Conservation (phyloP, 2,329 filamentous ascomycete genomes). For the Colletotrichum cordylinicola region DNA sequence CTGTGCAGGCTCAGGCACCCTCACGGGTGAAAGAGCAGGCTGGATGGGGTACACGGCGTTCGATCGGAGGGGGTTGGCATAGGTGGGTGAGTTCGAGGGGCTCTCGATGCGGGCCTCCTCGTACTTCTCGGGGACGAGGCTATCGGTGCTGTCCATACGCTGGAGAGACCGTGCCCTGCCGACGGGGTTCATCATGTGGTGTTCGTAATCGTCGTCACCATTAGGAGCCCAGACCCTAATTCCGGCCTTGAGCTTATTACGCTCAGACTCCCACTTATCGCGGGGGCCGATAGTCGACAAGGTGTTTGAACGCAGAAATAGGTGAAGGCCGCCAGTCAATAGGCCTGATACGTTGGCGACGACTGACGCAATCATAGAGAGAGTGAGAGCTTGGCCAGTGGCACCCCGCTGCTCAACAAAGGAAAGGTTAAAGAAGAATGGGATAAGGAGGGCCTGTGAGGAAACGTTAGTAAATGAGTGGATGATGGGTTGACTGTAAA, state of each 20-base stretch:
- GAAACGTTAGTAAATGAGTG: conserved; percentile 29
- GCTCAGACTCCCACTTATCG: conserved; percentile 53
- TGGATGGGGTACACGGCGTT: conserved; percentile 33
- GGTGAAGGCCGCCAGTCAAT: conserved; percentile 68
- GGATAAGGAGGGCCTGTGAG: conserved; percentile 60
- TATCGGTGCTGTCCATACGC: conserved; percentile 40
- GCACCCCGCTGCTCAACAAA: conserved; percentile 43
- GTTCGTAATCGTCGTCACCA: conserved; percentile 31
- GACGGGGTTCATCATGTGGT: conserved; percentile 41
- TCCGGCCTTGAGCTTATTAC: conserved; percentile 47
- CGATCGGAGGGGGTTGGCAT: conserved; percentile 33
- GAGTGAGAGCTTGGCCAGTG: conserved; percentile 47
- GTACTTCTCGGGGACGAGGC: conserved; percentile 36
- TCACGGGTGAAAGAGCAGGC: background rate
- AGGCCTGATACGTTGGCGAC: conserved; percentile 71
- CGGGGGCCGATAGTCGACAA: conserved; percentile 58
- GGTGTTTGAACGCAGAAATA: conserved; percentile 70
- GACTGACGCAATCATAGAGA: conserved; percentile 69
- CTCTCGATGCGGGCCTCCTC: conserved; percentile 34
- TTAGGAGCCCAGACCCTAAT: conserved; percentile 48
- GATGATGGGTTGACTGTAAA: background rate
- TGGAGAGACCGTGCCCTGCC: conserved; percentile 31
- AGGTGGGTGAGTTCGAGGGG: conserved; percentile 24
- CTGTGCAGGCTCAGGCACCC: conserved; percentile 13
- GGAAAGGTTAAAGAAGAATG: conserved; percentile 67